Base-by-base conservation (phyloP, 768 basidiomycete species). In the Piloderma croceum region DNA sequence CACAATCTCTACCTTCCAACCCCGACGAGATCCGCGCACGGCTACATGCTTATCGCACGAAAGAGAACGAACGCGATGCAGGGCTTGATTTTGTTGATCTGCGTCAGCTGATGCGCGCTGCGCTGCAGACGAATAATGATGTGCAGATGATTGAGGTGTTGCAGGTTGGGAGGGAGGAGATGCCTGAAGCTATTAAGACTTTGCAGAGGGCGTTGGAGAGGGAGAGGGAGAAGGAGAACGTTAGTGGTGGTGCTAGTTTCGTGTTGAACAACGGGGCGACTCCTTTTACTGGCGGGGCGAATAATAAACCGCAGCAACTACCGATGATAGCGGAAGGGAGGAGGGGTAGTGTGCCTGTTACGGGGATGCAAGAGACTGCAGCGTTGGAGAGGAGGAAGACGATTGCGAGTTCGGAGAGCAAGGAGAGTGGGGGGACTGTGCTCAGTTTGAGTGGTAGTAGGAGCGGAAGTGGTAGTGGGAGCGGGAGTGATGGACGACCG, bases 131-230 rank as follows among this genome's bases (percentile, higher is more conserved):
- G 5, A 73, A 73, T 39, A 79, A 65, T 47, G 86, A 88, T 51
- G 73, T 65, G 7, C 73, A 77, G 48, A 77, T 87, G 70, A 60
- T 85, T 23, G 63, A 69, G 15, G 70, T 80, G 1, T 63, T 87
- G 29, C 76, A 83, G 47, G 73, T 82, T 32, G 69, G 69, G 24
- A 64, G 77, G 34, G 74, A 76, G 33, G 82, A 86, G 56, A 81
- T 86, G 73, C 80, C 81, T 1, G 87, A 90, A 57, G 84, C 84
- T 10, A 78, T 88, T 57, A 86, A 85, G 63, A 80, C 86, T 4
- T 67, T 90, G 13, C 85, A 86, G 61, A 63, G 86, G 18, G 77
- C 77, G 12, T 62, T 85, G 36, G 79, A 80, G 62, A 48, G 53
- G 15, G 67, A 70, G 39, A 60, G 67, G 31, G 67, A 64, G 41